Base-by-base conservation (phyloP, 31 red algal genomes). In the Pterothamnion heteromorphum region DNA sequence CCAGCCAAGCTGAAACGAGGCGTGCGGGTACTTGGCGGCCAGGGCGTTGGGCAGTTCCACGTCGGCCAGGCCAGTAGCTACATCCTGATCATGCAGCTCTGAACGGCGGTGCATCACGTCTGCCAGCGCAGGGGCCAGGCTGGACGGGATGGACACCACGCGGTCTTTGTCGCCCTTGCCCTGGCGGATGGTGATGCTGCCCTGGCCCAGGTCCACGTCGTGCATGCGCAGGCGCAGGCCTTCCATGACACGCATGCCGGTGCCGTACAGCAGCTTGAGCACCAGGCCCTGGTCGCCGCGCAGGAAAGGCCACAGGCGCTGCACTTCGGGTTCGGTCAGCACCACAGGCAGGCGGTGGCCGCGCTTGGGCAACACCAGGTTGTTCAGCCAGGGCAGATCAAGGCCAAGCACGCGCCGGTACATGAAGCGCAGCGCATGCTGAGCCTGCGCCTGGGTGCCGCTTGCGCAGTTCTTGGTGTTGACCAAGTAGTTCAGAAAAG, bases 131-230 rank as follows among this genome's bases (percentile, higher is more conserved):
- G 28, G 26, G 24, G 24, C 44, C 1, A 86, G 82, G 37, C 34
- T 86, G 34, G 26, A 1, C 26, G 82, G 82, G 30, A 86, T 27
- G 28, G 37, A 26, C 34, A 43, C 37, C 82, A 86, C 82, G 34
- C 82, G 82, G 35, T 86, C 82, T 4, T 86, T 86, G 23, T 37
- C 34, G 35, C 82, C 82, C 35, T 86, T 86, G 22, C 82, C 82
- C 24, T 43, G 35, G 23, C 26, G 26, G 34, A 86, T 35, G 35
- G 30, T 31, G 24, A 86, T 43, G 22, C 28, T 37, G 35, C 82
- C 30, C 28, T 43, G 34, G 28, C 44, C 1, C 30, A 86, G 34
- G 37, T 86, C 82, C 28, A 86, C 28, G 35, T 86, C 82, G 22
- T 86, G 26, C 24, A 86, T 35, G 22, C 82, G 82, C 34, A 86